These are phyloP conservation scores for Tuctoria greenei DNA, from an alignment of 176 grass and related monocot species.

Conservation along the genomic window DNA sequence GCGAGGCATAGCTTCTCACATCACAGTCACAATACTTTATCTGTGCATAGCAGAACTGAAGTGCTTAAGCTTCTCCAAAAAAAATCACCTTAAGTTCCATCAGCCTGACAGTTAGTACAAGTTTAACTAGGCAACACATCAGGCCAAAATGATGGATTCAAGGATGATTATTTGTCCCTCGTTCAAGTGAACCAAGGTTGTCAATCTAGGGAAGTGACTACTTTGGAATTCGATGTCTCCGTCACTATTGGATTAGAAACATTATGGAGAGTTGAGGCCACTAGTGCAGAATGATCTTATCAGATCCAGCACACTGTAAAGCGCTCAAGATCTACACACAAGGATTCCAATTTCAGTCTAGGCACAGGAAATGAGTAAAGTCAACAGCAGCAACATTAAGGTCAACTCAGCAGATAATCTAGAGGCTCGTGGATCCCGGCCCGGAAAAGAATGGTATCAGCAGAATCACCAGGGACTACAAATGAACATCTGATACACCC, in stretches of 20 bases:
- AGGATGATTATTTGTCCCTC: background rate
- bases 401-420: constrained; percentile 3
- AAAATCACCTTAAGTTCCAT: background rate
- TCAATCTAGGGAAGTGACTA: background rate
- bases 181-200: background rate
- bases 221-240: background rate
- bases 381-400: background rate
- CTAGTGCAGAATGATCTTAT: background rate
- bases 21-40: background rate
- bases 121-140: background rate
- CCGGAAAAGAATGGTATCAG: background rate
- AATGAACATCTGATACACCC: background rate
- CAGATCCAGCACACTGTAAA: background rate
- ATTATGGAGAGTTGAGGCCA: background rate
- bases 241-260: background rate
- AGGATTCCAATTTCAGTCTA: background rate
- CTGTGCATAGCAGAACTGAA: background rate
- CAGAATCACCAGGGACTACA: background rate
- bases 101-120: background rate
- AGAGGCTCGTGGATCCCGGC: background rate
- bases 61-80: background rate
- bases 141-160: background rate
- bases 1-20: background rate
- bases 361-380: background rate
- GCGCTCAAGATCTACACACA: background rate